A percentile compares a stretch with the other conserved stretches of the same genome.
These are phyloP conservation scores for Diplodia intermedia DNA, from an alignment of 2,329 filamentous ascomycete genomes.

Conservation along the genomic window DNA sequence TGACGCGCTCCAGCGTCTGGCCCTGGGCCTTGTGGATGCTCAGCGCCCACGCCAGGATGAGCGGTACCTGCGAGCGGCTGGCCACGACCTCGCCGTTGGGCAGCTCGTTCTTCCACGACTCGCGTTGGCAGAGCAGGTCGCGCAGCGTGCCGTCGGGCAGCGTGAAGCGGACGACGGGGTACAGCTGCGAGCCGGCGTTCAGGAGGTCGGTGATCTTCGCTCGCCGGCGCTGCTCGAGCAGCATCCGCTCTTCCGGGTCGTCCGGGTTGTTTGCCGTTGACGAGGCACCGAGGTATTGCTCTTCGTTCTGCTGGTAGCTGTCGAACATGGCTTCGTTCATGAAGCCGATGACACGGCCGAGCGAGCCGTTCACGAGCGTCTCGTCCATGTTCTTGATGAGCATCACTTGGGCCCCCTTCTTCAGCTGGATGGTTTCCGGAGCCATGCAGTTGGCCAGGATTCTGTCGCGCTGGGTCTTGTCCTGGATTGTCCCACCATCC, in stretches of 20 bases:
- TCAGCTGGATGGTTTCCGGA: conserved; percentile 78
- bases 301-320: conserved; percentile 64
- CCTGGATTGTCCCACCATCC: conserved; percentile 73
- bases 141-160: conserved; percentile 78
- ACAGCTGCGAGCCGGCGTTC: conserved; percentile 64
- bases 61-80: conserved; percentile 74
- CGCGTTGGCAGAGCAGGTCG: conserved; percentile 80
- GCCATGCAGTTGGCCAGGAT: conserved; percentile 92
- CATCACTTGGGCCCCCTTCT: conserved; percentile 96
- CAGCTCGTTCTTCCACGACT: conserved; percentile 97
- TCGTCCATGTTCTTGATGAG: conserved; percentile 99
- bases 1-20: conserved; percentile 90
- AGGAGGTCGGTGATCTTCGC: conserved; percentile 52
- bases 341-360: conserved; percentile 84
- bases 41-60: conserved; percentile 95
- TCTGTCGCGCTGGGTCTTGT: conserved; percentile 74
- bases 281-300: conserved; percentile 54
- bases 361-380: conserved; percentile 87
- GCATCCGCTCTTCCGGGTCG: conserved; percentile 55
- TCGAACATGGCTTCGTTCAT: conserved; percentile 72
- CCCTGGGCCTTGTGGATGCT: conserved; percentile 99
- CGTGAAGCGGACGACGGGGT: conserved; percentile 84
- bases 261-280: conserved; percentile 22
- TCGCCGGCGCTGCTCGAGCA: conserved; percentile 61
- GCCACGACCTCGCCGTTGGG: conserved; percentile 94